phyloP scores from a whole-genome alignment of 2,329 filamentous ascomycete genomes.

The Calcarisporium arbuscula region DNA sequence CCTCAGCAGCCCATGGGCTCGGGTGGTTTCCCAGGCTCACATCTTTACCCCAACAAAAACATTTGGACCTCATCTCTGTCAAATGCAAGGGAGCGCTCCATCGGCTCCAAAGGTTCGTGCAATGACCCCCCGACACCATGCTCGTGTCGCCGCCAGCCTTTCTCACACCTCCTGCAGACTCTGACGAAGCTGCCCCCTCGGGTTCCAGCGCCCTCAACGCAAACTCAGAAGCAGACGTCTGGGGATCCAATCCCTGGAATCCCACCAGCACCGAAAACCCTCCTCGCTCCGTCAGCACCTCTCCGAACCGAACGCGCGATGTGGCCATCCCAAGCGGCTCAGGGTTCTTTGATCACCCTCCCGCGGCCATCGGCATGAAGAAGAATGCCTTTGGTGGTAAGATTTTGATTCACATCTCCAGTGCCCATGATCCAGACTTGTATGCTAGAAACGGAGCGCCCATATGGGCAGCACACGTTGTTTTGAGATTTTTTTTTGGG shows the following conservation, averaged over 20 bases:
- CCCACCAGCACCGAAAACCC: conserved; percentile 39
- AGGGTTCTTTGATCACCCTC: conserved; percentile 38
- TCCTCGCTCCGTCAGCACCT: conserved; percentile 44
- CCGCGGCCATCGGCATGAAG: conserved; percentile 37
- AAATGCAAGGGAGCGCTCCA: conserved; percentile 34
- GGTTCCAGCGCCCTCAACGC: conserved; percentile 65
- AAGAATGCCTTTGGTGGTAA: conserved; percentile 18
- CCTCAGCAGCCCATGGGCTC: conserved; percentile 33
- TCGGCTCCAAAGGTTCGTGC: conserved; percentile 41
- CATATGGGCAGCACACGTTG: no score
- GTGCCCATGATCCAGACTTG: no score
- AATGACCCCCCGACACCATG: conserved; percentile 1
- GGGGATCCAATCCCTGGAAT: conserved; percentile 56
- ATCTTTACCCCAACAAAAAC: conserved; percentile 28
- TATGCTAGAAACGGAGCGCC: conserved; percentile 23
- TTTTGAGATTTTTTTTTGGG: no score
- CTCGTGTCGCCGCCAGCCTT: neutral
- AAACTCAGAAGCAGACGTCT: conserved; percentile 62
- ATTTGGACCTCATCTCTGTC: conserved; percentile 34
- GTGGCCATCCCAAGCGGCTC: conserved; percentile 36
- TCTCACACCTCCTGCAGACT: conserved; percentile 18
- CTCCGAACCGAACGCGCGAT: conserved; percentile 51
- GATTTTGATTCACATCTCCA: no score
- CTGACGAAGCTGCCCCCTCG: conserved; percentile 42
- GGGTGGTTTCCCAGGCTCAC: conserved; percentile 26